Evolutionary conservation across 2,329 filamentous ascomycete genomes (phyloP).

Genomic region (Westerdykella aurantiaca): DNA sequence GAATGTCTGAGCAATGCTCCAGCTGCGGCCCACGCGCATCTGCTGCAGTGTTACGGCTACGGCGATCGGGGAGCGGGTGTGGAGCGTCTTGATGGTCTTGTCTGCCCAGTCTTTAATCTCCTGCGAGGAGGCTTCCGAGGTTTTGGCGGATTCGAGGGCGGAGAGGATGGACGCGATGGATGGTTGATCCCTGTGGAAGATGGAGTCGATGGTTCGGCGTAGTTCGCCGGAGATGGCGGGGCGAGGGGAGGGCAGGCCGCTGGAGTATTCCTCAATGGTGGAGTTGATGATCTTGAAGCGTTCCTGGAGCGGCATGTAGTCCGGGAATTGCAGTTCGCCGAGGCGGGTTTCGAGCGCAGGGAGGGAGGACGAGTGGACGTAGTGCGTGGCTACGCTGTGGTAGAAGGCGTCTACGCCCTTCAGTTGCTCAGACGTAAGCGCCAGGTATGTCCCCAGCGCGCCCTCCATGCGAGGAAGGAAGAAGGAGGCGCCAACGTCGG

Average conservation of each 20-base stretch:
- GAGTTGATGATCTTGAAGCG: conserved; percentile 70
- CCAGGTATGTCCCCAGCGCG: conserved; percentile 82
- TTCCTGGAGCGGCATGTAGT: conserved; percentile 59
- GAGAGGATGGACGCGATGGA: conserved; percentile 64
- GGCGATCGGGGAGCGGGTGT: conserved; percentile 75
- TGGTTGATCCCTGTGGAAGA: conserved; percentile 48
- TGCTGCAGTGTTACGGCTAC: conserved; percentile 79
- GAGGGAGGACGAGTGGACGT: conserved; percentile 84
- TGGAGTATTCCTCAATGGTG: conserved; percentile 88
- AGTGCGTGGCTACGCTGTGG: conserved; percentile 89
- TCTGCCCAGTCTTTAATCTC: conserved; percentile 67
- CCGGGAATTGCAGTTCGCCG: conserved; percentile 81
- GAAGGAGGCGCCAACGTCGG: conserved; percentile 93
- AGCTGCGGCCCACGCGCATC: conserved; percentile 67
- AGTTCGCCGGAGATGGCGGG: conserved; percentile 58
- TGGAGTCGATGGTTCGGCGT: conserved; percentile 74
- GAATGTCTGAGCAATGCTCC: conserved; percentile 83
- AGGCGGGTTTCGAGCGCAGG: conserved; percentile 76
- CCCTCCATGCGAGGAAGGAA: conserved; percentile 90
- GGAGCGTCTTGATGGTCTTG: conserved; percentile 68
- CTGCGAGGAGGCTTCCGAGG: conserved; percentile 17
- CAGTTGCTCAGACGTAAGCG: conserved; percentile 79
- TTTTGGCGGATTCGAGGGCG: conserved; percentile 53
- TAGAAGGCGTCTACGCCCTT: conserved; percentile 83
- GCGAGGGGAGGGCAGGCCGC: conserved; percentile 64